Evolutionary conservation across 495 filamentous ascomycete genomes (phyloP).

Genomic region (Lasiosphaeria miniovina): DNA sequence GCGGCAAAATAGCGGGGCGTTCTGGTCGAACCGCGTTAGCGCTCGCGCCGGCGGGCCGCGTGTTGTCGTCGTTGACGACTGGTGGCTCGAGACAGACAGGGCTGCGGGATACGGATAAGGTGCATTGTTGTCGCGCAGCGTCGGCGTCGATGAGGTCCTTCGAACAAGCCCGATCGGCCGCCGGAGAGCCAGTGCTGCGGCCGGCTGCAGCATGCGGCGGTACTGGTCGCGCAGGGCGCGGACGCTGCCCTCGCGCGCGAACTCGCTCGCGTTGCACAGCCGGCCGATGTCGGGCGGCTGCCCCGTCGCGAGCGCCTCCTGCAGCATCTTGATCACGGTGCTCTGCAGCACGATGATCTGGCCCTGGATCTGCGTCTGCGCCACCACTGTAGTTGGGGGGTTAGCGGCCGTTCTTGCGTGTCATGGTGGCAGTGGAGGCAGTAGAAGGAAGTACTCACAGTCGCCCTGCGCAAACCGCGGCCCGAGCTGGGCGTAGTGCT

Average conservation of each 20-base stretch:
- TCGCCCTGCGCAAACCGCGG: constrained; percentile 35
- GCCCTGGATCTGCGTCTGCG: constrained; percentile 36
- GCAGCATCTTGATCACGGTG: constrained; percentile 32
- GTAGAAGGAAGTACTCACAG: constrained; percentile 15
- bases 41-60: neutral
- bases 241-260: constrained; percentile 34
- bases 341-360: constrained; percentile 36
- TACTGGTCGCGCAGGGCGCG: constrained; percentile 37
- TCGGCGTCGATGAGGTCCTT: constrained; percentile 28
- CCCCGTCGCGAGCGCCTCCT: constrained; percentile 31
- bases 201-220: constrained; percentile 25
- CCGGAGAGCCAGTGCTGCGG: constrained; percentile 6
- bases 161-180: constrained; percentile 21
- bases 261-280: constrained; percentile 35
- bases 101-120: neutral
- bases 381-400: constrained; percentile 20
- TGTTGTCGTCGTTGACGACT: neutral
- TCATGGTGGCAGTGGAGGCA: neutral
- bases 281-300: constrained; percentile 21
- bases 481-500: constrained; percentile 25
- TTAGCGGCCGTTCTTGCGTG: neutral
- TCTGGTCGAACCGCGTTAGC: neutral
- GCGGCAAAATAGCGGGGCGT: constrained; percentile 29
- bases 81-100: neutral
- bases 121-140: constrained; percentile 12